A percentile compares a stretch with the other conserved stretches of the same genome.
Evolutionary conservation across 2,329 filamentous ascomycete genomes (phyloP).

Genomic region (Hypomyces rosellus): DNA sequence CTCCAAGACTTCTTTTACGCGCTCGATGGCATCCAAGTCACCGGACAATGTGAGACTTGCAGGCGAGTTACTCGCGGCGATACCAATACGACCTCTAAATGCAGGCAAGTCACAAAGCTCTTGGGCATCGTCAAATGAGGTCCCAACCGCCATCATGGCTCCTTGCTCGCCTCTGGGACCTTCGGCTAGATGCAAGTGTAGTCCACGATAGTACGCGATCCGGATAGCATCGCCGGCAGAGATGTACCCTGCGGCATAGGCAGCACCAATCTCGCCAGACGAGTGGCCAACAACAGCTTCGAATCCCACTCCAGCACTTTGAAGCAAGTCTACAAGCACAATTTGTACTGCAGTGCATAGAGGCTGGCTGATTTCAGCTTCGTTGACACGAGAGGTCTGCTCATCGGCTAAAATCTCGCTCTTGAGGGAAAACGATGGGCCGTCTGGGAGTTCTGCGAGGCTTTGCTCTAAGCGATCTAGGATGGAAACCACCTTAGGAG

Average conservation of each 20-base stretch:
- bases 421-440: background rate
- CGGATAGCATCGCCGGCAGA: slow-evolving; percentile 1
- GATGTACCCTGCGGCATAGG: slow-evolving; percentile 19
- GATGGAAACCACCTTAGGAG: background rate
- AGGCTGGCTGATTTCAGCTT: slow-evolving; percentile 1
- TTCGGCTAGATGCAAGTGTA: background rate
- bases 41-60: slow-evolving; percentile 23
- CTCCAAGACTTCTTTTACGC: slow-evolving; percentile 17
- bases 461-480: background rate
- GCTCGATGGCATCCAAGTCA: slow-evolving; percentile 20
- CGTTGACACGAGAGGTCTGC: background rate
- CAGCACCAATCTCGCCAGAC: slow-evolving; percentile 6
- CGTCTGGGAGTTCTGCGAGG: background rate
- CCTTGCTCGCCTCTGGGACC: no score
- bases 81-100: slow-evolving; percentile 3
- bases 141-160: slow-evolving; percentile 3
- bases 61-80: slow-evolving; percentile 20
- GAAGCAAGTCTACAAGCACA: background rate
- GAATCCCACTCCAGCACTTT: background rate
- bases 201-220: slow-evolving; percentile 6
- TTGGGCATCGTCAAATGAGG: slow-evolving; percentile 14
- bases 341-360: slow-evolving; percentile 5
- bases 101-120: slow-evolving; percentile 1
- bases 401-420: background rate
- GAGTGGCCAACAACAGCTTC: slow-evolving; percentile 5